Evolutionary conservation across 75 land plant genomes (phyloP), one percentile per base, ranked within the genome.

Genomic region (Sequoia sempervirens): DNA sequence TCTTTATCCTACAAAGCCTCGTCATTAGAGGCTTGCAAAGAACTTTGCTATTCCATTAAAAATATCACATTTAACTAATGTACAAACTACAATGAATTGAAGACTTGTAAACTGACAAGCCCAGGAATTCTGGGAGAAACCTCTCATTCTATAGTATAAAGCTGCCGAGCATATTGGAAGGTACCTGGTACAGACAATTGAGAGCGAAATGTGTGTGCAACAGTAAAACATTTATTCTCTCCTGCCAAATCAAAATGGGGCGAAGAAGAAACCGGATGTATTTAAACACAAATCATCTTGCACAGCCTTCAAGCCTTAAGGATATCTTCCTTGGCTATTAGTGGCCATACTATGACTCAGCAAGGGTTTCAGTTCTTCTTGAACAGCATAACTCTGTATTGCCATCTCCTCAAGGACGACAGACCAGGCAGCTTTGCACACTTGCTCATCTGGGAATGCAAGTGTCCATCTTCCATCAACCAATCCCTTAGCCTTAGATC

Each of bases 391-490:
- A n/a, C 83, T 83, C 81, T 90, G 98, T 3, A 88, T 72, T 32
- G 86, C 75, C 52, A 91, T 78, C 86, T 91, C 94, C 68, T 92
- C 93, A n/a, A 87, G 86, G 41, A 91, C 80, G 88, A 89, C 91
- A 23, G 88, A 87, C 73, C 84, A 81, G 30, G 98, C 99, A 69
- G 88, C 81, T 61, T 86, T 92, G 88, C 99, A 97, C 26, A 87
- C 83, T 69, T 88, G 83, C n/a, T 89, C 95, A 84, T 95, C 98
- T 38, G 82, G 83, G 87, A 97, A 97, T 41, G 99, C 99, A 79
- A 97, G 88, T n/a, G 94, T 97, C 99, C 99, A 97, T 79, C 96
- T 91, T 8, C 99, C 99, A 90, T 97, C 99, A 54, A 93, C 89
- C 81, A 93, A 72, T 30, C 85, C 83, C 80, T 89, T 94, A 7